phyloP scores from a whole-genome alignment of 1,284 basidiomycete species.

The Pholiota adiposa region DNA sequence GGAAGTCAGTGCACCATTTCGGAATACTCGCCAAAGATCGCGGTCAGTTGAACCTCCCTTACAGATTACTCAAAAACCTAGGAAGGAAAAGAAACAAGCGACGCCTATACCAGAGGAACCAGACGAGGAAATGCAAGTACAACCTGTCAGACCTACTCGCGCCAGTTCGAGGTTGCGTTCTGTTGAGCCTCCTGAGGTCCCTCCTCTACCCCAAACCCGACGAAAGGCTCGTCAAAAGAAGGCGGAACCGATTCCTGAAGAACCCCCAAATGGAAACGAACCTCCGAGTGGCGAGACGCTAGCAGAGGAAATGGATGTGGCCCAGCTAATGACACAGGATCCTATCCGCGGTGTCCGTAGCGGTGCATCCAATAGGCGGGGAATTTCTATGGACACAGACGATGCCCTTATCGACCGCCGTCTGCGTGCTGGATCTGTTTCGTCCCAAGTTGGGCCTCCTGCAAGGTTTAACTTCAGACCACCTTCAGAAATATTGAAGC shows the following conservation, averaged over 20 bases:
- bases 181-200: neutral
- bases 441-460: neutral
- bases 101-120: neutral
- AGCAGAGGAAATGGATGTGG: conserved; percentile 31
- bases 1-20: conserved; percentile 17
- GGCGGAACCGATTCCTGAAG: conserved; percentile 2
- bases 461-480: conserved; percentile 2
- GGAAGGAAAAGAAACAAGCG: conserved; percentile 1
- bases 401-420: conserved; percentile 30
- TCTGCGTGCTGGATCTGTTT: neutral
- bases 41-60: conserved; percentile 16
- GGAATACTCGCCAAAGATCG: conserved; percentile 25
- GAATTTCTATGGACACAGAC: conserved; percentile 32
- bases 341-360: neutral
- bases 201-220: neutral
- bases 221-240: neutral
- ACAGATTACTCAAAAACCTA: conserved; percentile 6
- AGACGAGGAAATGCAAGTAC: neutral
- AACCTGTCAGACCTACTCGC: neutral
- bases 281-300: conserved; percentile 13
- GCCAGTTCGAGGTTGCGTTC: conserved; percentile 5
- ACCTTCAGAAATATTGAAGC: conserved; percentile 6
- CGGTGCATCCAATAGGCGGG: neutral
- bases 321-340: conserved; percentile 22
- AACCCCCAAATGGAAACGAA: neutral